Base-by-base conservation (phyloP, 1,284 basidiomycete species). In the Cryptococcus hybrid region DNA sequence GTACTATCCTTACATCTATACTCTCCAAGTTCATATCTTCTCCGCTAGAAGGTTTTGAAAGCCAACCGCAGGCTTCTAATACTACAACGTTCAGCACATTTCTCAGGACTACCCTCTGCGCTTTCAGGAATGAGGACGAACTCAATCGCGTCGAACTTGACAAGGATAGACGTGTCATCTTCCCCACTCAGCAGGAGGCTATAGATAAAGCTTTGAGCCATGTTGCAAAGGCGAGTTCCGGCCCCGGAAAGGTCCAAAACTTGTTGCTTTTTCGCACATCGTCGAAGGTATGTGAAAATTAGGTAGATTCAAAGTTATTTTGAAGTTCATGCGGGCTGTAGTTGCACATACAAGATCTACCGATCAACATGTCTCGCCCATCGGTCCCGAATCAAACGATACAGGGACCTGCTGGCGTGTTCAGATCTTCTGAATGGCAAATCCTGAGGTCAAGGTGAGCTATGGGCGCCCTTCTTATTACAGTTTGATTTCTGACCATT, bases 1-100 rank as follows among this genome's bases (percentile, higher is more conserved):
- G 83, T 77, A 70, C 56, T 75, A 70, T 57, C 53, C 67, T 13
- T 30, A 30, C 52, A 42, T 1, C 51, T 75, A 7, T 45, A 58
- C 40, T 65, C 62, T 75, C 7, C 50, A 52, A 12, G 47, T 47
- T 11, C 58, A 62, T 47, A 34, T 15, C 38, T n/a, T 40, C 65
- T 2, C 36, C 51, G 7, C 61, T 59, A 45, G 24, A 56, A 44
- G 60, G 42, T 13, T 30, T 30, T 30, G 30, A 30, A 30, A 30
- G 30, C 3, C 30, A 30, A 30, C 30, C 30, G 30, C 30, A 30
- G 3, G 30, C 30, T 30, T 30, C 30, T 30, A 71, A 76, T 55
- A 54, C 64, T 0, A 45, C 38, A 2, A 61, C 60, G 6, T 76
- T 71, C 49, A 49, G 45, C 4, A 34, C 44, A 5, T 60, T 76